Percentiles rank a stretch among this genome's conserved stretches.
These are phyloP conservation scores for Fusarium piperis DNA, from an alignment of 2,329 filamentous ascomycete genomes.

Conservation along the genomic window DNA sequence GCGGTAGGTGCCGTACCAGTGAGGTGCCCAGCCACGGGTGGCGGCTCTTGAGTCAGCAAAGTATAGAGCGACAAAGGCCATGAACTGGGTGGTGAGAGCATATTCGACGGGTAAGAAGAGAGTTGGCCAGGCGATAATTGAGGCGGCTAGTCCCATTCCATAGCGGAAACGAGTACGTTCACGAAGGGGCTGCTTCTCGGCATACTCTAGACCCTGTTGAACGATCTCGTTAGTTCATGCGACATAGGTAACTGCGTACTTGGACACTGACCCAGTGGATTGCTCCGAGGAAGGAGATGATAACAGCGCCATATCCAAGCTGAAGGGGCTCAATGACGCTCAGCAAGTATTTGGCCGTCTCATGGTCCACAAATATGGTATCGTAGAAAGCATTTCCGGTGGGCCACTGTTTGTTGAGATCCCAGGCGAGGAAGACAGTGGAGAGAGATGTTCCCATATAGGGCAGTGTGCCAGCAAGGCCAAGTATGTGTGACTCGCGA, in stretches of 20 bases:
- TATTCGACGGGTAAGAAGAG: conserved; percentile 85
- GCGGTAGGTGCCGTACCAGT: conserved; percentile 89
- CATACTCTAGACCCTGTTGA: conserved; percentile 78
- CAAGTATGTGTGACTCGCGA: conserved; percentile 72
- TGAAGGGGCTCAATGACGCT: conserved; percentile 85
- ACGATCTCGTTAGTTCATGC: not conserved
- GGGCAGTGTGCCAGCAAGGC: conserved; percentile 82
- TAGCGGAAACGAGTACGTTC: conserved; percentile 81
- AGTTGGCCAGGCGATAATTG: conserved; percentile 89
- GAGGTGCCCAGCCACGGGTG: conserved; percentile 78
- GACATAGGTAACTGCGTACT: not conserved
- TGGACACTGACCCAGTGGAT: conserved; percentile 76
- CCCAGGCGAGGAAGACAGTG: conserved; percentile 84
- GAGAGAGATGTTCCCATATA: conserved; percentile 86
- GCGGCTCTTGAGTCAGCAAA: conserved; percentile 82
- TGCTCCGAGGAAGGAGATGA: conserved; percentile 92
- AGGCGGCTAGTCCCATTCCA: conserved; percentile 81
- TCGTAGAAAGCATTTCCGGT: conserved; percentile 65
- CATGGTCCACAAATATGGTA: conserved; percentile 69
- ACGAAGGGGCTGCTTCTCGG: conserved; percentile 68
- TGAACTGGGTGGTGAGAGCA: conserved; percentile 86
- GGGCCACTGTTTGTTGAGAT: conserved; percentile 75
- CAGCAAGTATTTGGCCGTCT: conserved; percentile 77
- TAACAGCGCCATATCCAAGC: conserved; percentile 89
- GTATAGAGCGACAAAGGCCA: conserved; percentile 86